These are phyloP conservation scores for Solanum gracilifrons DNA, from an alignment of 257 asterid genomes.

Conservation along the genomic window DNA sequence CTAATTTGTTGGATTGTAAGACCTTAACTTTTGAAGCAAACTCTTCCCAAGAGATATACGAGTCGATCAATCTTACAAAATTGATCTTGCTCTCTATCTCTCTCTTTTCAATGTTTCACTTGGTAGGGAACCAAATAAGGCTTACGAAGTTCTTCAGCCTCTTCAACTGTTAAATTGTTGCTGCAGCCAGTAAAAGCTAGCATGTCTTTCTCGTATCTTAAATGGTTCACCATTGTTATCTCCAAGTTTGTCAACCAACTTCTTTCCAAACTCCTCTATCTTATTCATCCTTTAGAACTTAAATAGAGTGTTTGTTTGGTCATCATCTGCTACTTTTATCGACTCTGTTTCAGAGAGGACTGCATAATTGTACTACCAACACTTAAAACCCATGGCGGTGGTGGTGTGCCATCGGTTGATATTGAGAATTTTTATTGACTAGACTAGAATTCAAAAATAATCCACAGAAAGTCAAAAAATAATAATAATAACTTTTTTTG, in stretches of 20 bases:
- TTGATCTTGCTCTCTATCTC: slow-evolving; percentile 1
- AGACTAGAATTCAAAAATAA: not conserved
- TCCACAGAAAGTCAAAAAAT: not conserved
- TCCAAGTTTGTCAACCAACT: not conserved
- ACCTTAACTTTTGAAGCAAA: slow-evolving; percentile 49
- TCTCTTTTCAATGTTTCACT: too few species aligned
- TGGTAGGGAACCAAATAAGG: too few species aligned
- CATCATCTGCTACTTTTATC: too few species aligned
- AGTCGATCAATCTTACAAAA: slow-evolving; percentile 55
- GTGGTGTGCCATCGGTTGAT: slow-evolving; percentile 41
- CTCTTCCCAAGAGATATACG: slow-evolving; percentile 39
- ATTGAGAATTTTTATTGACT: slow-evolving; percentile 7
- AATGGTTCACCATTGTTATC: not conserved
- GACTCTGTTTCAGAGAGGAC: too few species aligned
- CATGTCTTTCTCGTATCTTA: too few species aligned
- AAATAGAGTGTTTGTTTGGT: too few species aligned
- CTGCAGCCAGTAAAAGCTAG: too few species aligned
- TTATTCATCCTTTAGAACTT: too few species aligned
- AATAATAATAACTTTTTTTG: too few species aligned
- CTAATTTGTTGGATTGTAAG: slow-evolving; percentile 46
- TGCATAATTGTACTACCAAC: too few species aligned
- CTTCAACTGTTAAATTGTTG: not conserved
- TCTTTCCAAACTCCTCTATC: not conserved
- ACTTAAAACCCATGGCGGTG: not conserved
- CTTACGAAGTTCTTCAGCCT: not conserved